Evolutionary conservation across 139 green algal genomes (phyloP).

Genomic region (Chlamydomonas schloesseri): DNA sequence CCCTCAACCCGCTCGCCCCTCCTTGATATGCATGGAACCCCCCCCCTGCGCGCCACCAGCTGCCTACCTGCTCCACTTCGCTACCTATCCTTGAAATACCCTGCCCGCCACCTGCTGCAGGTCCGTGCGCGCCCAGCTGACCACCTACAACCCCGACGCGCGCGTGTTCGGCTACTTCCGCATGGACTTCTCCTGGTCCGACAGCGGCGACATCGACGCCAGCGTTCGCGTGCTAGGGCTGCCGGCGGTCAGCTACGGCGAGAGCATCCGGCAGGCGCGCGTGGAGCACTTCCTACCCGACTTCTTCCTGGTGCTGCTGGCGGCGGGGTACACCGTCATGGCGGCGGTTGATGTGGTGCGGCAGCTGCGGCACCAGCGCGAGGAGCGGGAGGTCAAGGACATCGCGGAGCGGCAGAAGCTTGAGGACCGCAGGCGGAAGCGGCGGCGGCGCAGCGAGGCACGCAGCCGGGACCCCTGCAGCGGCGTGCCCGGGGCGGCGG

Average conservation of each 20-base stretch:
- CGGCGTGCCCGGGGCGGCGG: too few relatives aligned
- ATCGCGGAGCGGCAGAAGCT: too few relatives aligned
- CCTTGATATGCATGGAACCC: too few relatives aligned
- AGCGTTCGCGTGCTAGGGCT: neutral
- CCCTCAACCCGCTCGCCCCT: too few relatives aligned
- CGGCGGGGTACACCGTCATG: conserved; percentile 27
- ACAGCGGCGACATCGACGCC: conserved; percentile 33
- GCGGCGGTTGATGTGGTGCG: conserved; percentile 4
- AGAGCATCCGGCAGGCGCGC: neutral
- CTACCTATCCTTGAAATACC: too few relatives aligned
- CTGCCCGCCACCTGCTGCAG: neutral
- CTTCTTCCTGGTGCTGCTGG: conserved; percentile 51
- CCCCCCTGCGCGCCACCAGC: too few relatives aligned
- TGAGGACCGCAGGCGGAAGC: too few relatives aligned
- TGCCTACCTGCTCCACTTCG: too few relatives aligned
- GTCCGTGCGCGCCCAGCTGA: neutral
- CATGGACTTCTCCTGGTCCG: conserved; percentile 29
- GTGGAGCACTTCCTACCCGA: conserved; percentile 48
- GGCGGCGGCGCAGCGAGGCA: too few relatives aligned
- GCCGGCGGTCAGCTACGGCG: conserved; percentile 43
- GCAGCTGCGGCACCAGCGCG: neutral
- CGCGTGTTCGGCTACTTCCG: conserved; percentile 44
- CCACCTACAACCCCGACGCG: conserved; percentile 47
- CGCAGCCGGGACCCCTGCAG: too few relatives aligned
- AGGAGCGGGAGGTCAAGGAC: neutral